These are phyloP conservation scores for Spatholobus suberectus DNA, from an alignment of 306 rosid genomes.

Conservation along the genomic window DNA sequence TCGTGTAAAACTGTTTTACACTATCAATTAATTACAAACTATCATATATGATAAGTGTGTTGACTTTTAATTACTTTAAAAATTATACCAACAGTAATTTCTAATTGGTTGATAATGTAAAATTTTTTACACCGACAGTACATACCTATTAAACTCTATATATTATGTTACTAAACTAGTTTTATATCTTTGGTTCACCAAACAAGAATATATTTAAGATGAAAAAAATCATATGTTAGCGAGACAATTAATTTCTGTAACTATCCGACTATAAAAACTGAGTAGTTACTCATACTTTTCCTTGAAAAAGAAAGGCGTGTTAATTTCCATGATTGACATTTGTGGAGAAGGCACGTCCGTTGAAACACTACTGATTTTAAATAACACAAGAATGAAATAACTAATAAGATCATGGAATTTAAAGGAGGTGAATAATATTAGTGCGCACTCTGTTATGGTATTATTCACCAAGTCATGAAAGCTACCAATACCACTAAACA, in stretches of 20 bases:
- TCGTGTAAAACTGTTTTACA: too few species aligned
- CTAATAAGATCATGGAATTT: background rate
- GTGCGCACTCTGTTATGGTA: constrained; percentile 1
- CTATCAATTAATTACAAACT: too few species aligned
- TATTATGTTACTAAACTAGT: too few species aligned
- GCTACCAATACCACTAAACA: background rate
- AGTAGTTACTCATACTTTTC: background rate
- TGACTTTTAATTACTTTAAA: too few species aligned
- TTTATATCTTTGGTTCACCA: too few species aligned
- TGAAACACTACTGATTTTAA: background rate
- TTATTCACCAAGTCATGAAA: constrained; percentile 9
- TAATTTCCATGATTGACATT: background rate
- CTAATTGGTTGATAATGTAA: too few species aligned
- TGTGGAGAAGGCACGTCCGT: constrained; percentile 7
- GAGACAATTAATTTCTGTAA: background rate
- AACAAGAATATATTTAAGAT: too few species aligned
- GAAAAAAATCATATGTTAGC: background rate
- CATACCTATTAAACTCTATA: too few species aligned
- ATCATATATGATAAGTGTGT: too few species aligned
- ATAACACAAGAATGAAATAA: background rate
- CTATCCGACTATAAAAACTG: background rate
- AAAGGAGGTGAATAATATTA: constrained; percentile 9
- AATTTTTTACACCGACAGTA: too few species aligned
- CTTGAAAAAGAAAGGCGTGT: background rate
- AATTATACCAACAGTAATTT: too few species aligned